Conservation (phyloP, 2,329 filamentous ascomycete genomes). For the Seiridium cupressi region DNA sequence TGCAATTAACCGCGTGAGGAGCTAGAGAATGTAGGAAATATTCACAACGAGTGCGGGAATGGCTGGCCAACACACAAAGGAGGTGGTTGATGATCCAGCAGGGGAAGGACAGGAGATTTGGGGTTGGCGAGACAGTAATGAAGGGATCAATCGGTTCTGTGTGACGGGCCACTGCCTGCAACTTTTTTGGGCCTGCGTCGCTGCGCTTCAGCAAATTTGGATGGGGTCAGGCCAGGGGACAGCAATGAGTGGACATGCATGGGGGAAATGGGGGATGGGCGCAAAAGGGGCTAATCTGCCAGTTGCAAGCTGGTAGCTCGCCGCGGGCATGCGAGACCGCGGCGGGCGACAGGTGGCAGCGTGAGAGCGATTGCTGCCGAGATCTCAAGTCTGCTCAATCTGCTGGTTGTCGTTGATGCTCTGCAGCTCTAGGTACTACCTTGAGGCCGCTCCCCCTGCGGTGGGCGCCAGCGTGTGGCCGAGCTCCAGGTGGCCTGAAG, state of each 20-base stretch:
- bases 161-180: neutral
- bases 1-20: slow-evolving; percentile 7
- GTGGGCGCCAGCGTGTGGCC: neutral
- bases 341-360: neutral
- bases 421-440: neutral
- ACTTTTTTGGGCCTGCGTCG: neutral
- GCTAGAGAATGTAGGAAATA: slow-evolving; percentile 7
- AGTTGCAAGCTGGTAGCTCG: neutral
- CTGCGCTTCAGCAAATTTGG: slow-evolving; percentile 5
- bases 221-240: neutral
- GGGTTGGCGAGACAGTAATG: slow-evolving; percentile 2
- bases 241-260: slow-evolving; percentile 1
- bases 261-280: neutral
- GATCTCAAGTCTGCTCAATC: neutral
- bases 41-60: neutral
- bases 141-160: slow-evolving; percentile 1
- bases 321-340: neutral
- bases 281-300: slow-evolving; percentile 6
- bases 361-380: neutral
- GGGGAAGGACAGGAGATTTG: neutral
- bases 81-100: slow-evolving; percentile 8
- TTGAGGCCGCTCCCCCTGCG: neutral
- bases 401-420: neutral
- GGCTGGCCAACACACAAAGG: slow-evolving; percentile 7
- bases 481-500: neutral